Evolutionary conservation across 2,329 filamentous ascomycete genomes (phyloP).

Genomic region (Penicillium nordicum): DNA sequence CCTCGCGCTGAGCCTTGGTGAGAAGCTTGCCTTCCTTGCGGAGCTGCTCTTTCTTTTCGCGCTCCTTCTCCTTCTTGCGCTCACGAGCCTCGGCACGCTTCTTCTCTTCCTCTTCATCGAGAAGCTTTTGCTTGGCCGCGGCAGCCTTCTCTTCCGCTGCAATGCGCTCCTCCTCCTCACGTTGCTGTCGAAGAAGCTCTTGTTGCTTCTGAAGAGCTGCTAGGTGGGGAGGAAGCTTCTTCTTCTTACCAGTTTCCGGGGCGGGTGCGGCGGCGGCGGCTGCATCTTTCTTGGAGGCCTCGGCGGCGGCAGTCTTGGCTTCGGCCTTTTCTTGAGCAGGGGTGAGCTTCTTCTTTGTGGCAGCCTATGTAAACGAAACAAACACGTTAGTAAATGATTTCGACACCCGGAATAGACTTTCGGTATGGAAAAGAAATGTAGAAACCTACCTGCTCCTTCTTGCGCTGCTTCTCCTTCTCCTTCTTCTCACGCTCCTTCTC

Average conservation of each 20-base stretch:
- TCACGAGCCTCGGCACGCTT: slow-evolving; percentile 47
- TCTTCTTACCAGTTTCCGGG: slow-evolving; percentile 63
- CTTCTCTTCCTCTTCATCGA: slow-evolving; percentile 46
- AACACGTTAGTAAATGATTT: slow-evolving; percentile 4
- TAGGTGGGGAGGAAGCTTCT: slow-evolving; percentile 70
- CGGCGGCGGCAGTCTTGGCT: slow-evolving; percentile 57
- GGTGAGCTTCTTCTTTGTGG: slow-evolving; percentile 71
- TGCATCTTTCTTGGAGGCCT: slow-evolving; percentile 53
- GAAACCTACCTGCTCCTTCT: slow-evolving; percentile 83
- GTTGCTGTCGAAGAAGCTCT: slow-evolving; percentile 43
- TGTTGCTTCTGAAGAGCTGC: slow-evolving; percentile 51
- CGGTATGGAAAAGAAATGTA: background rate
- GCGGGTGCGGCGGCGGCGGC: slow-evolving; percentile 31
- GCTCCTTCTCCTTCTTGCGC: slow-evolving; percentile 49
- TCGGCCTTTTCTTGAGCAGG: slow-evolving; percentile 54
- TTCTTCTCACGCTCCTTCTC: slow-evolving; percentile 99
- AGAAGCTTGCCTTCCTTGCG: slow-evolving; percentile 49
- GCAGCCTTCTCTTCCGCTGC: slow-evolving; percentile 40
- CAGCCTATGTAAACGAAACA: slow-evolving; percentile 53
- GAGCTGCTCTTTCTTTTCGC: slow-evolving; percentile 50
- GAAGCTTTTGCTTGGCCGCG: slow-evolving; percentile 37
- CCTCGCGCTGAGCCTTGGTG: slow-evolving; percentile 49
- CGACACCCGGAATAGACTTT: background rate
- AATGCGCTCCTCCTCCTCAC: slow-evolving; percentile 45
- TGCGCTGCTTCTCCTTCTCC: slow-evolving; percentile 95